phyloP scores from a whole-genome alignment of 2,329 filamentous ascomycete genomes.

The Neospermospora avenae region DNA sequence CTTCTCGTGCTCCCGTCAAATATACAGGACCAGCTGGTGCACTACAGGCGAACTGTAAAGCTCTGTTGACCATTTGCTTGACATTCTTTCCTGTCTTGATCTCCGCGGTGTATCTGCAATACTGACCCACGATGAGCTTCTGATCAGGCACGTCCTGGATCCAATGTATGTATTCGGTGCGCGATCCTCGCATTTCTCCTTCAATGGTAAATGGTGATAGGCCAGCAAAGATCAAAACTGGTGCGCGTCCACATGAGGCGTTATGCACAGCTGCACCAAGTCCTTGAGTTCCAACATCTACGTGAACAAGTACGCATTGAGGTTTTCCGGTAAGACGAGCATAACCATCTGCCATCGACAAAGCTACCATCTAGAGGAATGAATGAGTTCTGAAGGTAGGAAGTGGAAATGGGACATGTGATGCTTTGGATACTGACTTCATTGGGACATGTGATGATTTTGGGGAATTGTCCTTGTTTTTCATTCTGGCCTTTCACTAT shows the following conservation, averaged over 20 bases:
- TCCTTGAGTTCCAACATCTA: slow-evolving; percentile 75
- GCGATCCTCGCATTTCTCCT: slow-evolving; percentile 64
- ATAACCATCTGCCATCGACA: slow-evolving; percentile 75
- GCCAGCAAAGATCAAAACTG: slow-evolving; percentile 70
- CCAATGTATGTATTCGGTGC: slow-evolving; percentile 78
- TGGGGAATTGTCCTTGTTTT: slow-evolving; percentile 57
- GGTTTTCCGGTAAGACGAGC: slow-evolving; percentile 63
- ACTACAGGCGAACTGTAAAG: slow-evolving; percentile 66
- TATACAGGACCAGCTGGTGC: slow-evolving; percentile 70
- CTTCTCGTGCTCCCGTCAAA: slow-evolving; percentile 61
- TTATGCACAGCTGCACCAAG: slow-evolving; percentile 67
- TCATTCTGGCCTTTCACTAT: slow-evolving; percentile 70
- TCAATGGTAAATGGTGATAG: slow-evolving; percentile 71
- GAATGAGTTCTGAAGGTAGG: slow-evolving; percentile 19
- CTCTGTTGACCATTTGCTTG: slow-evolving; percentile 72
- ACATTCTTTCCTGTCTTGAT: slow-evolving; percentile 70
- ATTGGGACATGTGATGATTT: slow-evolving; percentile 69
- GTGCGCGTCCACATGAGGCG: slow-evolving; percentile 65
- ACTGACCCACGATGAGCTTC: slow-evolving; percentile 68
- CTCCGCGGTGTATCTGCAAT: slow-evolving; percentile 68
- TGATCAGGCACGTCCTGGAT: slow-evolving; percentile 76
- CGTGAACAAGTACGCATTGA: slow-evolving; percentile 64
- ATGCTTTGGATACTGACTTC: slow-evolving; percentile 53
- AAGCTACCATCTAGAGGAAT: slow-evolving; percentile 60
- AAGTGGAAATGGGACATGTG: too few relatives aligned